A percentile compares a stretch with the other conserved stretches of the same genome.
Conservation (phyloP, 2,329 filamentous ascomycete species). For the Pestalotiopsis sp. region DNA sequence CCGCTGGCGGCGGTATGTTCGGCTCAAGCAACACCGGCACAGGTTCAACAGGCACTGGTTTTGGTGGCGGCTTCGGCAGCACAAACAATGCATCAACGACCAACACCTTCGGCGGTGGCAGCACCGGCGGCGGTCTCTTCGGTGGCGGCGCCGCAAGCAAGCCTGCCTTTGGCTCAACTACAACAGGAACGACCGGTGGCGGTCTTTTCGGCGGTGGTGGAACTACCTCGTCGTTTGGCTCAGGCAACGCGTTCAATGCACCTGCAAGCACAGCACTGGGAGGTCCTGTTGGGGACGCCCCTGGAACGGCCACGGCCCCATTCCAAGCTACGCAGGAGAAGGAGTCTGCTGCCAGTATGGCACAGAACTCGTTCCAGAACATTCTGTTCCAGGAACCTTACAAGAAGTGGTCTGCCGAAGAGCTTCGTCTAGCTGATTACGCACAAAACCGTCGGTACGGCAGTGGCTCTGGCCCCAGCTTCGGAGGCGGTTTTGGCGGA, state of each 20-base stretch:
- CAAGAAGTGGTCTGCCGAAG: slow-evolving; percentile 88
- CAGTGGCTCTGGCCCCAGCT: slow-evolving; percentile 78
- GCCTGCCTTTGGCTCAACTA: slow-evolving; percentile 50
- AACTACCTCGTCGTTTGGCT: slow-evolving; percentile 37
- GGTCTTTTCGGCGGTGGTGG: slow-evolving; percentile 47
- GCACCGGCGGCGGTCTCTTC: slow-evolving; percentile 28
- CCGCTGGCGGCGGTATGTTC: slow-evolving; percentile 54
- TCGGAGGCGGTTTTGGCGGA: slow-evolving; percentile 13
- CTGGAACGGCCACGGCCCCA: slow-evolving; percentile 70
- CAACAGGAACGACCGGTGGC: slow-evolving; percentile 43
- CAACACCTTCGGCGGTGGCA: slow-evolving; percentile 39
- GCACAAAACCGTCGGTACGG: slow-evolving; percentile 82
- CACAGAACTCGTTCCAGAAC: slow-evolving; percentile 73
- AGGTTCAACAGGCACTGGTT: slow-evolving; percentile 30
- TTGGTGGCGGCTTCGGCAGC: slow-evolving; percentile 33
- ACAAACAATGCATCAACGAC: slow-evolving; percentile 38
- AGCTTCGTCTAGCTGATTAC: slow-evolving; percentile 84
- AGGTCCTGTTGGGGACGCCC: slow-evolving; percentile 57
- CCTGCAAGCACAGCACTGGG: slow-evolving; percentile 48
- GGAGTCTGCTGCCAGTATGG: slow-evolving; percentile 57
- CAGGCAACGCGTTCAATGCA: slow-evolving; percentile 48
- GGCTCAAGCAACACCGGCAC: slow-evolving; percentile 30
- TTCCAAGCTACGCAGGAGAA: slow-evolving; percentile 76
- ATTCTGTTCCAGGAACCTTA: slow-evolving; percentile 79
- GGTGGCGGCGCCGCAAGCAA: slow-evolving; percentile 40